Evolutionary conservation across 495 filamentous ascomycete genomes (phyloP).

Genomic region (Hypomontagnella monticulosa): DNA sequence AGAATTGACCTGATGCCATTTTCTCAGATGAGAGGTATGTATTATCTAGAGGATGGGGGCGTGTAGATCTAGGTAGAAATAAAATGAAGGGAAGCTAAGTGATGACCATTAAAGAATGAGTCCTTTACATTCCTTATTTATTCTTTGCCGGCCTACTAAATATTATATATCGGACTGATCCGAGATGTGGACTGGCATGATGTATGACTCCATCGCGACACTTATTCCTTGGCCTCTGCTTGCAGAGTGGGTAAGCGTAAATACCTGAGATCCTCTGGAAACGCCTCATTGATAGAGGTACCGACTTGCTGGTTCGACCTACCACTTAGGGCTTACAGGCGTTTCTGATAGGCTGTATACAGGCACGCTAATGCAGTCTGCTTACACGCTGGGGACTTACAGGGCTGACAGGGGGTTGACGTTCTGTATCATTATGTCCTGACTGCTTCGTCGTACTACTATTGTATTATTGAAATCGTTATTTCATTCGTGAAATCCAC

Average conservation of each 20-base stretch:
- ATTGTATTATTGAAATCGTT: too few species aligned
- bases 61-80: neutral
- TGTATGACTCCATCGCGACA: conserved; percentile 22
- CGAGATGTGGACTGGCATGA: neutral
- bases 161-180: neutral
- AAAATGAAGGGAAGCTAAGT: neutral
- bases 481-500: too few species aligned
- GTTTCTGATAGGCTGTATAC: conserved; percentile 3
- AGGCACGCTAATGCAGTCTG: conserved; percentile 35
- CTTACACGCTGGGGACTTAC: conserved; percentile 18
- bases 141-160: neutral
- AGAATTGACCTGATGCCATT: conserved; percentile 53
- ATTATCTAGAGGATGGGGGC: neutral
- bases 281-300: conserved; percentile 11
- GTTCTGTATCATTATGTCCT: too few species aligned
- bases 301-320: conserved; percentile 5
- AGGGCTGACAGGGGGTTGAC: too few species aligned
- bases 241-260: neutral
- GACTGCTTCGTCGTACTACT: too few species aligned
- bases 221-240: neutral
- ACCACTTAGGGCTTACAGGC: neutral
- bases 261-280: conserved; percentile 9
- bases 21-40: neutral
- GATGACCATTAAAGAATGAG: neutral
- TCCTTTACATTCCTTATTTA: conserved; percentile 4